These are phyloP conservation scores for Malus domestica DNA, from an alignment of 306 rosid species.

Conservation along the genomic window DNA sequence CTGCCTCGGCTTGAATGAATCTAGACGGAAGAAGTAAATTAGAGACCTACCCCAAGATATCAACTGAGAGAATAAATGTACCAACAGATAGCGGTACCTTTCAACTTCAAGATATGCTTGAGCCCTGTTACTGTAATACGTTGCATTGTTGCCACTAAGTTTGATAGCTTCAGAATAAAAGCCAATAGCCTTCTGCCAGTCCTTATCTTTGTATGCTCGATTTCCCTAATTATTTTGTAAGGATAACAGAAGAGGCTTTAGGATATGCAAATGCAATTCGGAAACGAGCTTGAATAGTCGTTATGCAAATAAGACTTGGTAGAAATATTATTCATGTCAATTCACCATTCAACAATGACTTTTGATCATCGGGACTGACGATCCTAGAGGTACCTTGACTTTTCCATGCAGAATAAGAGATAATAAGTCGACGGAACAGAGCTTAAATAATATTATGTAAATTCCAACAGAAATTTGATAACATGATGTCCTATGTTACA, in stretches of 20 bases:
- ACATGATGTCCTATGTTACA: not conserved
- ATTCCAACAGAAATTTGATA: not conserved
- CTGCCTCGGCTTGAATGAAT: conserved; percentile 78
- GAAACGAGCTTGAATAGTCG: not conserved
- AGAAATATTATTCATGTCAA: not conserved
- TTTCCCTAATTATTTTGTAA: conserved; percentile 55
- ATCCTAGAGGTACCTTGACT: not conserved
- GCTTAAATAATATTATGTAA: too few relatives aligned
- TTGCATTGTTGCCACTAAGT: conserved; percentile 64
- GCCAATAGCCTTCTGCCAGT: conserved; percentile 84
- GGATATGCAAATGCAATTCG: not conserved
- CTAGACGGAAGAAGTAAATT: conserved; percentile 35
- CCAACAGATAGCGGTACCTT: conserved; percentile 40
- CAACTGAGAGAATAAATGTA: conserved; percentile 1
- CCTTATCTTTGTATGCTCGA: conserved; percentile 86
- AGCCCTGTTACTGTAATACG: conserved; percentile 91
- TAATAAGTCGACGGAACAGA: too few relatives aligned
- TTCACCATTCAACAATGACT: not conserved
- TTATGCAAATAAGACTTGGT: conserved; percentile 3
- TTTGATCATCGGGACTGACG: not conserved
- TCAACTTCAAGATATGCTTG: conserved; percentile 78
- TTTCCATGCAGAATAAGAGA: too few relatives aligned
- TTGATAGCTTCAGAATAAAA: conserved; percentile 89
- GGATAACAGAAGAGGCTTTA: not conserved
- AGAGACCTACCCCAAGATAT: conserved; percentile 17